Conservation (phyloP, 345 rosid genomes). For the Citrus reticulata region DNA sequence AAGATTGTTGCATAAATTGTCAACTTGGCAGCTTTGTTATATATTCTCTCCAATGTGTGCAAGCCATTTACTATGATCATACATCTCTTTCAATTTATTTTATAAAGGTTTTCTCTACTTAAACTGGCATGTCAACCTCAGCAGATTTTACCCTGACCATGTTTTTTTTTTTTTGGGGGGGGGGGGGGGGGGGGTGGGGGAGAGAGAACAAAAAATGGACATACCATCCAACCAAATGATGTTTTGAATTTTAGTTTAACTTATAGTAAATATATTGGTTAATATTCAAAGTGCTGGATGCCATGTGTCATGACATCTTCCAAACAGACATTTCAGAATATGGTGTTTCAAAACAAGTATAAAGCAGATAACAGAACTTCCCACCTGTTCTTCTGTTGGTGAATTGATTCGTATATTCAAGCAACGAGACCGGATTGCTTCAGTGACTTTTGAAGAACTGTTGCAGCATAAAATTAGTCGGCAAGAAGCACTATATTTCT, state of each 20-base stretch:
- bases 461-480: conserved; percentile 90
- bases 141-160: not conserved
- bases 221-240: not conserved
- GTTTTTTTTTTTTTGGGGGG: too few species aligned
- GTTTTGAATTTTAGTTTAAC: not conserved
- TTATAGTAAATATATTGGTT: not conserved
- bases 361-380: conserved; percentile 15
- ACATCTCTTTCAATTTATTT: not conserved
- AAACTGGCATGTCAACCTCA: not conserved
- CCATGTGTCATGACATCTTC: not conserved
- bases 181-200: rapidly evolving
- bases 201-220: not conserved
- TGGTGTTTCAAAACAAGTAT: not conserved
- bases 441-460: conserved; percentile 93
- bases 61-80: not conserved
- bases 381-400: conserved; percentile 89
- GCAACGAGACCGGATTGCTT: conserved; percentile 98
- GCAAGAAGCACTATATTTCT: conserved; percentile 90
- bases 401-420: conserved; percentile 82
- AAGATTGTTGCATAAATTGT: not conserved
- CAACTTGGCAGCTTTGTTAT: not conserved
- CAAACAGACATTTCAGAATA: not conserved
- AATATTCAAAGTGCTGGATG: not conserved
- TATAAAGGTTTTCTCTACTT: not conserved
- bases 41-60: not conserved